Evolutionary conservation across 2,329 filamentous ascomycete genomes (phyloP).

Genomic region (Penicillium italicum): DNA sequence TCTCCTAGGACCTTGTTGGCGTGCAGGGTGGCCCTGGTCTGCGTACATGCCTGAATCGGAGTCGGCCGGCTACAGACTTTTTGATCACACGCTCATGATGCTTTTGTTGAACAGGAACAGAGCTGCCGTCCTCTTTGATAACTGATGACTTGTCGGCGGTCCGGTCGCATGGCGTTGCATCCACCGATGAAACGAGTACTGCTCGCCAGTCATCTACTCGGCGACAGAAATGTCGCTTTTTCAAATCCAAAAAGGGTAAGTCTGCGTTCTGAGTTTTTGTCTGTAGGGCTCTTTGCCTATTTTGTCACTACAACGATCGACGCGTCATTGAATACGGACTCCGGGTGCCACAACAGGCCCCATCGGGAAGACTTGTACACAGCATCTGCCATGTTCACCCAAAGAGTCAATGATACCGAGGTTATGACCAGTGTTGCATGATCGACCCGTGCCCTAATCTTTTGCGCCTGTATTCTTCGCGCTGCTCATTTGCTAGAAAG

Average conservation of each 20-base stretch:
- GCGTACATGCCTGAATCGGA: slow-evolving; percentile 6
- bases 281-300: background rate
- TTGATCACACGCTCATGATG: slow-evolving; percentile 34
- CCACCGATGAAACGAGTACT: slow-evolving; percentile 9
- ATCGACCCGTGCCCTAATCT: background rate
- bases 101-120: slow-evolving; percentile 24
- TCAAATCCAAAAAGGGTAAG: slow-evolving; percentile 27
- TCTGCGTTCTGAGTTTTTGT: slow-evolving; percentile 7
- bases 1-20: background rate
- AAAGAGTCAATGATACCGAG: slow-evolving; percentile 1
- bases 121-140: slow-evolving; percentile 11
- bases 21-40: slow-evolving; percentile 1
- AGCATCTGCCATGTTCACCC: background rate
- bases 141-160: slow-evolving; percentile 33
- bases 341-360: background rate
- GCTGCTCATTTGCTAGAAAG: background rate
- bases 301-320: background rate
- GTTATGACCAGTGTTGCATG: background rate
- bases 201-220: slow-evolving; percentile 17
- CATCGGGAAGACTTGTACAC: slow-evolving; percentile 1
- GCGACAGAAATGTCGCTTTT: slow-evolving; percentile 28
- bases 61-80: slow-evolving; percentile 26
- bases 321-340: slow-evolving; percentile 1
- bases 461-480: background rate
- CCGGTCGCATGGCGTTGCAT: slow-evolving; percentile 28